Conservation (phyloP, 108 stramenopile species). For the Cafeteria roenbergensis region DNA sequence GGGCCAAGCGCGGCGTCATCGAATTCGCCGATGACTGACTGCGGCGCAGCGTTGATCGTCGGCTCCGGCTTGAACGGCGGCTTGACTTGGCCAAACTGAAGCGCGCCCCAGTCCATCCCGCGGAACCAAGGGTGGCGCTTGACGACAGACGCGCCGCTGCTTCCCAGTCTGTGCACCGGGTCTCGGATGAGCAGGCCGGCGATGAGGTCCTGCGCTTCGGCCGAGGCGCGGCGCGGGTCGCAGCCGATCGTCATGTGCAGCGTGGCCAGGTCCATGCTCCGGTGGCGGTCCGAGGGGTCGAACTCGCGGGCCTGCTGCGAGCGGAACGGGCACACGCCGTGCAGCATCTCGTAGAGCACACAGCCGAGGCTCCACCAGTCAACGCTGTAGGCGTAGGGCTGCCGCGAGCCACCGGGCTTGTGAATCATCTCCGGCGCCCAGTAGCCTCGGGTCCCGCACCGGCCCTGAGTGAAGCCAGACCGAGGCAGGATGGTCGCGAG, state of each 20-base stretch:
- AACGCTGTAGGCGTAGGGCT: conserved; percentile 37
- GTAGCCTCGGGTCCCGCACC: not conserved
- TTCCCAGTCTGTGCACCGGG: not conserved
- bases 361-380: conserved; percentile 48
- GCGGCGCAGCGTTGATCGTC: not conserved
- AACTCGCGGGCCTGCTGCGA: not conserved
- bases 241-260: not conserved
- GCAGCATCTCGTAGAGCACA: conserved; percentile 37
- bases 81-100: not conserved
- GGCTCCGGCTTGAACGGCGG: not conserved
- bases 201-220: not conserved
- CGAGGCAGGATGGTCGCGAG: conserved; percentile 55
- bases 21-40: not conserved
- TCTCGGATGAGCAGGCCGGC: not conserved
- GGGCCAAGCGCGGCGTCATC: no score
- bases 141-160: not conserved
- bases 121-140: not conserved
- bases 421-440: not conserved
- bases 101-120: not conserved
- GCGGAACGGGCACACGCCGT: not conserved
- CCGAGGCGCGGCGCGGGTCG: not conserved
- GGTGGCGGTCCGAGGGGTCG: not conserved
- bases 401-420: not conserved
- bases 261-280: not conserved
- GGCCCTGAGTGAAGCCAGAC: not conserved